Evolutionary conservation across 768 basidiomycete species (phyloP), one percentile per base, ranked within the genome.

Genomic region (Hypholoma fasciculare): DNA sequence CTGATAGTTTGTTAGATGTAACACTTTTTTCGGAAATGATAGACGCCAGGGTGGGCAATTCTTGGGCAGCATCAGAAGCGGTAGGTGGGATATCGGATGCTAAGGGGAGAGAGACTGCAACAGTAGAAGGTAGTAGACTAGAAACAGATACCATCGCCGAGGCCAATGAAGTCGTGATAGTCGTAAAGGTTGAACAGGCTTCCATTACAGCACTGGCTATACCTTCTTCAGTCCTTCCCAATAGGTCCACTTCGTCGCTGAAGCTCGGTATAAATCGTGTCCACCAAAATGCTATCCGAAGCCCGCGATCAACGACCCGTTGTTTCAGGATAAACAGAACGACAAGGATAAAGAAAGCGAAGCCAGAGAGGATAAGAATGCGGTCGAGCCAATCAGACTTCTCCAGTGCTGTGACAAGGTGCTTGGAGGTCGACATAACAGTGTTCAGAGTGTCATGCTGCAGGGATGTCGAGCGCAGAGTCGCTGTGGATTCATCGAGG

Each of bases 1-100:
- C 9, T 9, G 30, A 34, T 34, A 34, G 30, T 34, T 34, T 9
- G 9, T 9, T 34, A 34, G 92, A 26, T 92, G 94, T 20, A 96
- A 96, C 63, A 96, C 92, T 12, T 96, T 93, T 73, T 94, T 96
- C 77, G 91, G 93, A 70, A 91, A 94, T 60, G 94, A 96, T 71
- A 94, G 95, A 69, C 89, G 88, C 17, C 76, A 94, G 94, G 69
- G 89, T 96, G 47, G 78, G 96, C 17, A 89, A 87, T 64, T 38
- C 54, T 26, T 27, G 48, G 12, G 27, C 26, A 49, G 27, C 27
- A n/a, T 5, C 6, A n/a, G 48, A 49, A 4, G 27, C n/a, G 9
- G 20, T 23, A 16, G 34, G 6, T 38, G 26, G 7, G 5, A 46
- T 11, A 14, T 30, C 44, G 12, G 43, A 34, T 2, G 17, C n/a